phyloP scores from a whole-genome alignment of 2,329 filamentous ascomycete genomes.

The Cladophialophora immunda region DNA sequence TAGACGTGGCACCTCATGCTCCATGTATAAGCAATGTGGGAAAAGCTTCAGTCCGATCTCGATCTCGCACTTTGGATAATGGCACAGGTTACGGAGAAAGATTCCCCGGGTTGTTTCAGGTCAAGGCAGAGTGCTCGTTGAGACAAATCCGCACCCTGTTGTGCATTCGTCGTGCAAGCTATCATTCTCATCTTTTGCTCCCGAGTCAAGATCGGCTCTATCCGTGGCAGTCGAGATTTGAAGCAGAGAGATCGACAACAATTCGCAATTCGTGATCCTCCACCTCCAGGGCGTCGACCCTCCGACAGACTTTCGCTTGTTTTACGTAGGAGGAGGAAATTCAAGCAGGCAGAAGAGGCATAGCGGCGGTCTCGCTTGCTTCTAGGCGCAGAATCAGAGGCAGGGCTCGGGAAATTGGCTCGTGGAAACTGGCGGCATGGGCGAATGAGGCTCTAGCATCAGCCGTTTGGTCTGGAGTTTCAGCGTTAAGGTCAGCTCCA shows the following conservation, averaged over 20 bases:
- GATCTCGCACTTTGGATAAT: neutral
- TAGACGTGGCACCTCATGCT: neutral
- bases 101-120: neutral
- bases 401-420: slow-evolving; percentile 35
- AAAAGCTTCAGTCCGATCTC: neutral
- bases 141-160: neutral
- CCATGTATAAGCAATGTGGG: neutral
- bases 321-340: slow-evolving; percentile 22
- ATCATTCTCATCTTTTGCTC: slow-evolving; percentile 6
- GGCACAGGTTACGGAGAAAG: neutral
- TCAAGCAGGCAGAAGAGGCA: slow-evolving; percentile 7
- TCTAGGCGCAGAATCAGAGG: slow-evolving; percentile 15
- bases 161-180: neutral
- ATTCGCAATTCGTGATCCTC: slow-evolving; percentile 9
- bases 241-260: slow-evolving; percentile 14
- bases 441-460: slow-evolving; percentile 26
- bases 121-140: neutral
- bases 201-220: slow-evolving; percentile 10
- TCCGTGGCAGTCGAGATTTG: slow-evolving; percentile 3
- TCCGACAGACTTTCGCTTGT: slow-evolving; percentile 15
- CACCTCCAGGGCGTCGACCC: slow-evolving; percentile 1
- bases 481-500: slow-evolving; percentile 27
- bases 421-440: slow-evolving; percentile 16
- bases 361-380: slow-evolving; percentile 11
- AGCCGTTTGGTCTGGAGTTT: slow-evolving; percentile 19